Conservation (phyloP, 1,284 basidiomycete species). For the Quambalaria eucalypti region DNA sequence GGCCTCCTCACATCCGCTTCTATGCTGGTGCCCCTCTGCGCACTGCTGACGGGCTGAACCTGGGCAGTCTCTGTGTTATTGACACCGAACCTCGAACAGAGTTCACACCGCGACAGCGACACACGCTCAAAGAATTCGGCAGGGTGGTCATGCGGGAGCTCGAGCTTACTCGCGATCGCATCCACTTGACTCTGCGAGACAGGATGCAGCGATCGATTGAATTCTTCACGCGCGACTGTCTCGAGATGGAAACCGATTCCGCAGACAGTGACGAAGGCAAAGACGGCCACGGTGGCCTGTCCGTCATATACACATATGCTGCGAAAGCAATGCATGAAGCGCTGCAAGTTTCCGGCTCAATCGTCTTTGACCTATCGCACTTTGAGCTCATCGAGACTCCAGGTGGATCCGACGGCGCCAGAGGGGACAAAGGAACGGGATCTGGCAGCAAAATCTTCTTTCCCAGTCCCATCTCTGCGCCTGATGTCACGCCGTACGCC, state of each 20-base stretch:
- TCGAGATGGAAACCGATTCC: constrained; percentile 66
- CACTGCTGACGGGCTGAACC: constrained; percentile 79
- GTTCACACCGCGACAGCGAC: constrained; percentile 76
- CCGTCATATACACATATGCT: constrained; percentile 74
- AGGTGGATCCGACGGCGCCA: constrained; percentile 49
- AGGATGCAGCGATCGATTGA: constrained; percentile 91
- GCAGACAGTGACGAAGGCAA: background rate
- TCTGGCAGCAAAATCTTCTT: constrained; percentile 43
- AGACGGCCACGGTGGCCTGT: constrained; percentile 54
- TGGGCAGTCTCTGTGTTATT: constrained; percentile 76
- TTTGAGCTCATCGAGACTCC: constrained; percentile 73
- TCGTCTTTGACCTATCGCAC: constrained; percentile 82
- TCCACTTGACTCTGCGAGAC: constrained; percentile 79
- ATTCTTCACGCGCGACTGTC: constrained; percentile 83
- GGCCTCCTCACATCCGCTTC: constrained; percentile 65
- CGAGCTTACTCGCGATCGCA: constrained; percentile 85
- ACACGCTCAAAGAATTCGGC: constrained; percentile 89
- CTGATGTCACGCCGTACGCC: constrained; percentile 8
- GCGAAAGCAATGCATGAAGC: constrained; percentile 79
- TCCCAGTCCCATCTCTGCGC: constrained; percentile 19
- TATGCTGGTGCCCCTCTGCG: constrained; percentile 84
- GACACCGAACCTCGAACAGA: constrained; percentile 74
- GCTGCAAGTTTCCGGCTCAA: constrained; percentile 79
- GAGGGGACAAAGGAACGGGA: constrained; percentile 37
- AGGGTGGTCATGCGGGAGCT: constrained; percentile 84